These are phyloP conservation scores for Russula emetica DNA, from an alignment of 768 basidiomycete genomes.

Conservation along the genomic window DNA sequence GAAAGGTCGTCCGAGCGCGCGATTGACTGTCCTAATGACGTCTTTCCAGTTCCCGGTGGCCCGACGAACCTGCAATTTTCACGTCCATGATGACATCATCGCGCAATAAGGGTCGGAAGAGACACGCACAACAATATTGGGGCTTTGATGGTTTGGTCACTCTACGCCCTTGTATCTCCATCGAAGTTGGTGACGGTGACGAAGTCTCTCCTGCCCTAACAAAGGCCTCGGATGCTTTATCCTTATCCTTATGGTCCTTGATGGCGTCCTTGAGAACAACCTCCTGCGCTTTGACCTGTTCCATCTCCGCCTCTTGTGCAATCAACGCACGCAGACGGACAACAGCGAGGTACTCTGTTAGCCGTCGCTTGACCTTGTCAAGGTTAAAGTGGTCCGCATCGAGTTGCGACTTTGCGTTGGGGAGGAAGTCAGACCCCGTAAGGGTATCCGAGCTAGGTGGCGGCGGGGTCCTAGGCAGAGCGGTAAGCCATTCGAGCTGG, in stretches of 20 bases:
- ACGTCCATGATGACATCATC: too few relatives aligned
- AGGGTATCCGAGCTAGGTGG: slow-evolving; percentile 39
- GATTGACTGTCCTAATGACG: too few relatives aligned
- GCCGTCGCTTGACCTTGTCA: slow-evolving; percentile 85
- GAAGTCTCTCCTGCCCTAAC: slow-evolving; percentile 20
- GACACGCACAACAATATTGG: slow-evolving; percentile 57
- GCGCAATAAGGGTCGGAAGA: too few relatives aligned
- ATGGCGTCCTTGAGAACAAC: slow-evolving; percentile 25
- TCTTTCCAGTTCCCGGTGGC: too few relatives aligned
- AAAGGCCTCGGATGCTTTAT: slow-evolving; percentile 4
- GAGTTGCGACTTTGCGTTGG: slow-evolving; percentile 68
- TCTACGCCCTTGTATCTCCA: slow-evolving; percentile 20
- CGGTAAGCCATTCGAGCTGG: slow-evolving; percentile 51
- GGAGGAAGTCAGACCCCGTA: slow-evolving; percentile 50
- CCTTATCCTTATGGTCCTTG: slow-evolving; percentile 8
- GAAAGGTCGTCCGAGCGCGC: slow-evolving; percentile 78
- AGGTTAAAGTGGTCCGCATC: slow-evolving; percentile 91
- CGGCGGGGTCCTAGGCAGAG: slow-evolving; percentile 75
- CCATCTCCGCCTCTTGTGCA: slow-evolving; percentile 17
- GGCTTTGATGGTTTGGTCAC: slow-evolving; percentile 43
- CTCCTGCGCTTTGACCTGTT: slow-evolving; percentile 23
- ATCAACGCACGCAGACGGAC: slow-evolving; percentile 48
- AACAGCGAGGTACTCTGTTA: slow-evolving; percentile 90
- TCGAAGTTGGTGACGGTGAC: background rate
- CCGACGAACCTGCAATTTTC: too few relatives aligned